Conservation (phyloP, 2,329 filamentous ascomycete genomes). For the Fusarium sacchari region DNA sequence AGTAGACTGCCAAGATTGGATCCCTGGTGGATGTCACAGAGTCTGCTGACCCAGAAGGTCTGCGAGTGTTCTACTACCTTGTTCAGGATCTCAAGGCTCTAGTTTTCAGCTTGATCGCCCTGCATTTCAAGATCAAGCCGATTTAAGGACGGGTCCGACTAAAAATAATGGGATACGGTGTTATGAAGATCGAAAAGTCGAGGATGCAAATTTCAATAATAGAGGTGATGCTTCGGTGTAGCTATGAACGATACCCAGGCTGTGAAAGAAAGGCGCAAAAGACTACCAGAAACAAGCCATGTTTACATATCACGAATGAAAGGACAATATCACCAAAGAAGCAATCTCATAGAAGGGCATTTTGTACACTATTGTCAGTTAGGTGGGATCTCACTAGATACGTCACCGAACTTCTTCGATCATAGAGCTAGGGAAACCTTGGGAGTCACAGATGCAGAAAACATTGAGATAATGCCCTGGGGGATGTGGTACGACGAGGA, state of each 20-base stretch:
- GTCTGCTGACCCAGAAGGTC: slow-evolving; percentile 92
- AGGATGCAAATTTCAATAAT: neutral
- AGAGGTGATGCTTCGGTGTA: neutral
- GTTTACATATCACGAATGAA: slow-evolving; percentile 4
- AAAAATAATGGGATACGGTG: slow-evolving; percentile 8
- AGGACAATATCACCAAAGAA: neutral
- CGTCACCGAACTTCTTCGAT: neutral
- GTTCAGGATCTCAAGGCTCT: slow-evolving; percentile 97
- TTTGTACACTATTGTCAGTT: neutral
- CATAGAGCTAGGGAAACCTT: neutral
- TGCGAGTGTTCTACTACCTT: slow-evolving; percentile 98
- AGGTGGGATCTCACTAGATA: neutral
- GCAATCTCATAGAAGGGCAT: neutral
- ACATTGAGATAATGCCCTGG: neutral
- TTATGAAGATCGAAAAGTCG: neutral
- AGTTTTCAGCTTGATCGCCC: slow-evolving; percentile 93
- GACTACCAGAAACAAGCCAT: neutral
- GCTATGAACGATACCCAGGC: slow-evolving; percentile 30
- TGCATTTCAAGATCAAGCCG: slow-evolving; percentile 96
- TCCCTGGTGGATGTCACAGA: slow-evolving; percentile 97
- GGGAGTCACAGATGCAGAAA: neutral
- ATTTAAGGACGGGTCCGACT: slow-evolving; percentile 58
- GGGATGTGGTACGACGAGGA: slow-evolving; percentile 26
- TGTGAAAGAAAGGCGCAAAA: slow-evolving; percentile 21
- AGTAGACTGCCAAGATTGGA: slow-evolving; percentile 95